A percentile compares a stretch with the other conserved stretches of the same genome.
phyloP scores from a whole-genome alignment of 148 eudicot genomes.

The Diospyros kaki region DNA sequence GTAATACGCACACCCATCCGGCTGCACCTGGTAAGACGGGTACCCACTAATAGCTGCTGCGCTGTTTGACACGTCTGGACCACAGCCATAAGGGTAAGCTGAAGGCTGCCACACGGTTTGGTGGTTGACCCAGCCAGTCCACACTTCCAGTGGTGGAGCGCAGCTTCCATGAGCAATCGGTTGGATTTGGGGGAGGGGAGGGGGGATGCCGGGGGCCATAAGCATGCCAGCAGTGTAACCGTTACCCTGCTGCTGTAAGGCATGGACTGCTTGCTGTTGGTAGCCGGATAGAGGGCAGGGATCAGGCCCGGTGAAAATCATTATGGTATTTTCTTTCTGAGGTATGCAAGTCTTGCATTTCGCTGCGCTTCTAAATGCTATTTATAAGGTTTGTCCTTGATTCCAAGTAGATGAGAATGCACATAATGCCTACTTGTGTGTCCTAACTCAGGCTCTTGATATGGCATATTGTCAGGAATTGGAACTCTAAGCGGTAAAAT shows the following conservation, averaged over 20 bases:
- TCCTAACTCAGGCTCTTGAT: too few relatives aligned
- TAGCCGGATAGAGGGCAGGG: not conserved
- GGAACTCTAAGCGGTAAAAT: too few relatives aligned
- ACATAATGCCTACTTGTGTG: not conserved
- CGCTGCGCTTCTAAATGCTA: not conserved
- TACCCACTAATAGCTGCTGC: too few relatives aligned
- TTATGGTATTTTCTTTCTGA: not conserved
- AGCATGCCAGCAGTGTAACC: too few relatives aligned
- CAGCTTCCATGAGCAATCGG: not conserved
- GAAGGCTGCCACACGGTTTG: too few relatives aligned
- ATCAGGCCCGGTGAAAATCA: not conserved
- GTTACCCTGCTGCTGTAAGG: not conserved
- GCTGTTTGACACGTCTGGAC: too few relatives aligned
- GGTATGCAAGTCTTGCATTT: not conserved
- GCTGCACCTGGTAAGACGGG: too few relatives aligned
- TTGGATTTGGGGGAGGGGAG: too few relatives aligned
- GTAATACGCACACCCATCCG: too few relatives aligned
- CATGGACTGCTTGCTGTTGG: not conserved
- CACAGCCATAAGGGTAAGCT: too few relatives aligned
- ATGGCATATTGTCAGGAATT: too few relatives aligned
- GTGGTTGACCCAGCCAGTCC: not conserved
- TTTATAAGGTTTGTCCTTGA: constrained; percentile 1
- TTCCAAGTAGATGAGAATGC: not conserved
- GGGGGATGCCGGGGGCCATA: not conserved
- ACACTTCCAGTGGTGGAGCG: not conserved